Conservation (phyloP, 805 yeast species). For the Starmerella gropengiesseri region DNA sequence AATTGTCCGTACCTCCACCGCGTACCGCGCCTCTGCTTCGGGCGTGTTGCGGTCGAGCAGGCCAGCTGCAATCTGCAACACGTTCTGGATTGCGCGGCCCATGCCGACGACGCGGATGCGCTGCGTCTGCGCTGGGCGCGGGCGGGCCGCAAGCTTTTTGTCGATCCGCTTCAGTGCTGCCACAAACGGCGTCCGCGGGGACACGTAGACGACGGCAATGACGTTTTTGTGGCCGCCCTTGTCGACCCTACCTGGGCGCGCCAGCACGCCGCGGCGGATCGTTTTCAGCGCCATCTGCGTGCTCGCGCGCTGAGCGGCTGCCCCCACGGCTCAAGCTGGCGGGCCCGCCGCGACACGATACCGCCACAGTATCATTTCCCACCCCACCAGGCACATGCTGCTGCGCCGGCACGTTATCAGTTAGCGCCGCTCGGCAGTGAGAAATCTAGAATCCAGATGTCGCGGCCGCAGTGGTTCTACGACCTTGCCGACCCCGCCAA, state of each 20-base stretch:
- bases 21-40: constrained; percentile 23
- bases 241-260: constrained; percentile 1
- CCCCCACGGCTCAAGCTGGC: no score
- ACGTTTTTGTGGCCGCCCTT: constrained; percentile 7
- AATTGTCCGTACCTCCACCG: constrained; percentile 52
- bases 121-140: not conserved
- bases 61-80: constrained; percentile 50
- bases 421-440: no score
- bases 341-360: no score
- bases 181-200: constrained; percentile 57
- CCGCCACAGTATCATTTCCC: no score
- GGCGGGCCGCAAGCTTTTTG: constrained; percentile 37
- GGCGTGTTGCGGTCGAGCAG: constrained; percentile 38
- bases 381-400: no score
- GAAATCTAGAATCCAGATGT: no score
- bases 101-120: constrained; percentile 45
- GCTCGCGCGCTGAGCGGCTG: no score
- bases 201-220: constrained; percentile 37
- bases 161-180: constrained; percentile 59
- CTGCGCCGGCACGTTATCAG: no score
- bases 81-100: constrained; percentile 61
- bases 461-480: constrained; percentile 26
- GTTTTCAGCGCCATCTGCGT: constrained; percentile 13
- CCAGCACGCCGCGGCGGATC: constrained; percentile 12
- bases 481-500: constrained; percentile 22